Evolutionary conservation across 2,329 filamentous ascomycete genomes (phyloP), one percentile per base, ranked within the genome.

Genomic region (Pseudogymnoascus sp.): DNA sequence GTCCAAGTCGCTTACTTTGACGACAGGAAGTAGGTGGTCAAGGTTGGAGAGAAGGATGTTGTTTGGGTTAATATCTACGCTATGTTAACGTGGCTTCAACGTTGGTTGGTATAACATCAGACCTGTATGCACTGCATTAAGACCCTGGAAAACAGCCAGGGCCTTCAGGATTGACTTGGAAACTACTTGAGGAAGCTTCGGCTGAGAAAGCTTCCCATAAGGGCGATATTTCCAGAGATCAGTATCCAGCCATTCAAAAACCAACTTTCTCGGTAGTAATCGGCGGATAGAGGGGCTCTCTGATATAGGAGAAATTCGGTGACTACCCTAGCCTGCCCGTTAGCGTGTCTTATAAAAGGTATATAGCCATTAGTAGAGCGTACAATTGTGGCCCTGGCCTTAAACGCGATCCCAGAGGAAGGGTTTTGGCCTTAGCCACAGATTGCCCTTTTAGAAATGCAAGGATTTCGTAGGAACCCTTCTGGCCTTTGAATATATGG

Each of bases 31-130:
- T 63, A 13, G 17, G 3, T 60, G 39, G 59, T 68, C 36, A 13
- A 66, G 61, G 41, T 65, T 29, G 38, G 67, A 68, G 8, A 70
- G 10, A 29, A 66, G 66, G 13, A 68, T 60, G 41, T 69, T 69
- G 44, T 68, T 68, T 5, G 65, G 63, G 35, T 63, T 68, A 9
- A 68, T 61, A 63, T 69, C 66, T 69, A 12, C 21, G 4, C 2
- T 7, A 12, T 2, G 9, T 42, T 42, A 42, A 2, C 21, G 39
- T 9, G 9, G 1, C 9, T 21, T 42, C 5, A 10, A 12, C 17
- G 4, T 12, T 3, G 38, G 8, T 21, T 4, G 1, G 17, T 8
- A 12, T 21, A 6, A 21, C 17, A 12, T 2, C 10, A 42, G 39
- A 42, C 39, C 39, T 42, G 39, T 42, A 12, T 17, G 25, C 8